Base-by-base conservation (phyloP, 495 filamentous ascomycete species). In the Penicillium soppii region DNA sequence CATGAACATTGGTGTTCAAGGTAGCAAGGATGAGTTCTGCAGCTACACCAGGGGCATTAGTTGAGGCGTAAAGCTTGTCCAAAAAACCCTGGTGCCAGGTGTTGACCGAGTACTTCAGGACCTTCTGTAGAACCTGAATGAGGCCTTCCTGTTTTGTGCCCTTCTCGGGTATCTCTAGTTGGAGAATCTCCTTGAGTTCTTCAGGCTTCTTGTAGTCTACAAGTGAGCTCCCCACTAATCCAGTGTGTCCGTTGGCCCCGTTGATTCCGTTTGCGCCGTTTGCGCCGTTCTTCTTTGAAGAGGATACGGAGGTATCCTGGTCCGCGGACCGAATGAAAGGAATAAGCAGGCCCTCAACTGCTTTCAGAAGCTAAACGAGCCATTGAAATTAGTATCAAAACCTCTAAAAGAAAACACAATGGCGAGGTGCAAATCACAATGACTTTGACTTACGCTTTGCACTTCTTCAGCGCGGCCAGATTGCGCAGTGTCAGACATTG, bases 61-160 rank as follows among this genome's bases (percentile, higher is more conserved):
- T 94, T 43, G 82, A 85, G 17, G 86, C 85, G 67, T 96, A 97
- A 26, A 96, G 74, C 73, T 96, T 95, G 69, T 96, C 90, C 65
- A 97, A 69, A 70, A 98, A 96, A 7, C 92, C 94, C 62, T 92
- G 90, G 66, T 92, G 87, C 92, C 92, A 97, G 26, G 92, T 97
- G 69, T 97, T 97, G 59, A 96, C 92, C 41, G 83, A 88, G 72
- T 94, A 89, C 44, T 80, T 75, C 44, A 96, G 75, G 26, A 95
- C 74, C 56, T 83, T 78, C 52, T 82, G 70, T 22, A 92, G 75
- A 3, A 81, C 70, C 19, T 80, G 65, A 17, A 92, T 67, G 43
- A 96, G 64, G 0, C 90, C 91, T 12, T 87, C 82, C 59, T 87
- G 85, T 2, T 87, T 89, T 29, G 73, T 70, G 8, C 87, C 88